phyloP scores from a whole-genome alignment of 2,329 filamentous ascomycete species.

The Alternaria dauci region DNA sequence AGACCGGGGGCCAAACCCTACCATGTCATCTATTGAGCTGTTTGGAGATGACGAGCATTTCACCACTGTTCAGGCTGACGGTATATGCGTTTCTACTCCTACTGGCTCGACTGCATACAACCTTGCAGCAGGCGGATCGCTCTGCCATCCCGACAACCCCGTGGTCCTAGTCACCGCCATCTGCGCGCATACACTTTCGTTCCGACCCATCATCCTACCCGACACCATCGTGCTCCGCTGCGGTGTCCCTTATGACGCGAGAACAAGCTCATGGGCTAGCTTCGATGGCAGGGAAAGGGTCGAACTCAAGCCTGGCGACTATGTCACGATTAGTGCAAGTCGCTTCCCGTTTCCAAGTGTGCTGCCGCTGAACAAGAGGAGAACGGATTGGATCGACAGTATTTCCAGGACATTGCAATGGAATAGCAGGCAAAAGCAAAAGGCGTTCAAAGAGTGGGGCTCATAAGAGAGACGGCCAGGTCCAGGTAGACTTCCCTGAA shows the following conservation, averaged over 20 bases:
- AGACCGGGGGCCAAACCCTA: conserved; percentile 91
- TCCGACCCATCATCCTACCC: conserved; percentile 94
- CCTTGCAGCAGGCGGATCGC: conserved; percentile 89
- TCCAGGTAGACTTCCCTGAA: background rate
- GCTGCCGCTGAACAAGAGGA: conserved; percentile 71
- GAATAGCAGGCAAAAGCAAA: conserved; percentile 83
- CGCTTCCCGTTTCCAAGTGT: conserved; percentile 83
- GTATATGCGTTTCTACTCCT: conserved; percentile 91
- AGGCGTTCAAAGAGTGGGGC: conserved; percentile 54
- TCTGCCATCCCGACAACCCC: conserved; percentile 95
- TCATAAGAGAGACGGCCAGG: conserved; percentile 18
- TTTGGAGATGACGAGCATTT: conserved; percentile 97
- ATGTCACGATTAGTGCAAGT: conserved; percentile 83
- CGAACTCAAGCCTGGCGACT: conserved; percentile 81
- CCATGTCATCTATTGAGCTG: conserved; percentile 90
- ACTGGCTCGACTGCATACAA: conserved; percentile 97
- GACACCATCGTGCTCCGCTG: conserved; percentile 94
- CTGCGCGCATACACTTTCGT: conserved; percentile 92
- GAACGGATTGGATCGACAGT: conserved; percentile 84
- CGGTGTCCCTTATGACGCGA: conserved; percentile 92
- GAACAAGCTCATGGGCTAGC: conserved; percentile 93
- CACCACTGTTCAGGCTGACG: conserved; percentile 91
- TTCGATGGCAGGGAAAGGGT: conserved; percentile 88
- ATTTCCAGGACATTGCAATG: conserved; percentile 81
- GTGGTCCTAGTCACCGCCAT: conserved; percentile 95